Conservation (phyloP, 140 eudicot genomes). For the Cichorium intybus region DNA sequence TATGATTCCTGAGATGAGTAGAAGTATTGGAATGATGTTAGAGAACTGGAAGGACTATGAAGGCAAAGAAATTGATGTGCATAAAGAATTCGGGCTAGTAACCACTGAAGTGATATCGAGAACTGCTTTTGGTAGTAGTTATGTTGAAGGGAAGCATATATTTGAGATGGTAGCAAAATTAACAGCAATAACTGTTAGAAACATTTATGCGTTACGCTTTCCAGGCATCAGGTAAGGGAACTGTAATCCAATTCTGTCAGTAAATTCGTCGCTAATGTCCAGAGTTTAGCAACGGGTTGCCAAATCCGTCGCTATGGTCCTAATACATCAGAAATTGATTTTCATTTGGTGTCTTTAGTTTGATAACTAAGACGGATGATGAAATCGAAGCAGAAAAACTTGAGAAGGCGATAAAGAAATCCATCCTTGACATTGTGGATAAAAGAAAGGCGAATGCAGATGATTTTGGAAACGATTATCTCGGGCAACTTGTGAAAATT, state of each 20-base stretch:
- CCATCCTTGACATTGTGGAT: slow-evolving; percentile 35
- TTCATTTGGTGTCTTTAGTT: slow-evolving; percentile 20
- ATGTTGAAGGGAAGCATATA: slow-evolving; percentile 52
- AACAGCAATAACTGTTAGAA: slow-evolving; percentile 41
- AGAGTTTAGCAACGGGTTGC: not conserved
- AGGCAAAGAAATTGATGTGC: slow-evolving; percentile 56
- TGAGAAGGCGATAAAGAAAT: slow-evolving; percentile 34
- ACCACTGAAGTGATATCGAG: slow-evolving; percentile 64
- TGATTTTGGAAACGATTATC: slow-evolving; percentile 49
- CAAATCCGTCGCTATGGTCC: not conserved
- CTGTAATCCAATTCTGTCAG: not conserved
- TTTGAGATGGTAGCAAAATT: slow-evolving; percentile 50
- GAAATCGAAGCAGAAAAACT: slow-evolving; percentile 53
- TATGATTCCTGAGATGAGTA: slow-evolving; percentile 58
- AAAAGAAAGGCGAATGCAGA: slow-evolving; percentile 28
- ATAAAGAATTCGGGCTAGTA: slow-evolving; percentile 38
- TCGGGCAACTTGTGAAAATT: slow-evolving; percentile 53
- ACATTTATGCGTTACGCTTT: slow-evolving; percentile 41
- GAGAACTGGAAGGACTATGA: slow-evolving; percentile 43
- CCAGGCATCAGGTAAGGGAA: slow-evolving; percentile 38
- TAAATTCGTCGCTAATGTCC: not conserved
- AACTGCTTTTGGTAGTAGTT: slow-evolving; percentile 61
- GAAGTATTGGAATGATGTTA: slow-evolving; percentile 48
- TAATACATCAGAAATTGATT: too few relatives aligned
- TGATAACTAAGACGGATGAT: slow-evolving; percentile 35